Conservation (phyloP, 768 basidiomycete species). For the Mycena albidolilacea region DNA sequence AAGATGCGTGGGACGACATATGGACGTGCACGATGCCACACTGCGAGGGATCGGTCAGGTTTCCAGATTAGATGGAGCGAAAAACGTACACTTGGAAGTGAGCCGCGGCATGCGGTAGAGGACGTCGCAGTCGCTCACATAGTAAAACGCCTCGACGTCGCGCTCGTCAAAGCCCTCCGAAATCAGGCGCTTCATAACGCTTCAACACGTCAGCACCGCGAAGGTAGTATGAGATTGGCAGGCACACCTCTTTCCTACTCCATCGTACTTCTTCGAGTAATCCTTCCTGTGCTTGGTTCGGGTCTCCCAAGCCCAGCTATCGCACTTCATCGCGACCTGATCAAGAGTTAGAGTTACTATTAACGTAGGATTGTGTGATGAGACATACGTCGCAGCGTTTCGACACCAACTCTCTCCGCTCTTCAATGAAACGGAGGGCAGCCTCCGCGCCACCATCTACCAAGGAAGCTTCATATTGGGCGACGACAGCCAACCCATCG, state of each 20-base stretch:
- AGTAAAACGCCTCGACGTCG: background rate
- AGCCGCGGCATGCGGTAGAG: conserved; percentile 22
- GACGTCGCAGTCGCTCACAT: background rate
- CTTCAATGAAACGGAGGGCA: background rate
- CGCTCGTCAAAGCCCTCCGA: conserved; percentile 5
- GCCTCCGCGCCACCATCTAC: background rate
- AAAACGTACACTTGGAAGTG: conserved; percentile 22
- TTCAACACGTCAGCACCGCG: background rate
- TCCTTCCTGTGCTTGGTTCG: background rate
- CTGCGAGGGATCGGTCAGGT: background rate
- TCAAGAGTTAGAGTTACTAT: background rate
- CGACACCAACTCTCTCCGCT: background rate
- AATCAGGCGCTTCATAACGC: background rate
- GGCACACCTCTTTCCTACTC: background rate
- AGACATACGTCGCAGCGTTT: background rate
- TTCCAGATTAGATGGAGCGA: background rate
- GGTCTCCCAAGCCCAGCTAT: background rate
- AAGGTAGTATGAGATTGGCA: background rate
- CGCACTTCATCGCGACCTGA: background rate
- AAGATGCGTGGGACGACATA: conserved; percentile 1
- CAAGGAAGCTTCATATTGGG: background rate
- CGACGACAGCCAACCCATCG: background rate
- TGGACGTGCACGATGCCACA: conserved; percentile 25
- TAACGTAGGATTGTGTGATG: background rate
- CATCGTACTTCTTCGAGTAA: background rate